A percentile compares a stretch with the other conserved stretches of the same genome.
Conservation (phyloP, 1,284 basidiomycete genomes). For the Moesziomyces parantarcticus region DNA sequence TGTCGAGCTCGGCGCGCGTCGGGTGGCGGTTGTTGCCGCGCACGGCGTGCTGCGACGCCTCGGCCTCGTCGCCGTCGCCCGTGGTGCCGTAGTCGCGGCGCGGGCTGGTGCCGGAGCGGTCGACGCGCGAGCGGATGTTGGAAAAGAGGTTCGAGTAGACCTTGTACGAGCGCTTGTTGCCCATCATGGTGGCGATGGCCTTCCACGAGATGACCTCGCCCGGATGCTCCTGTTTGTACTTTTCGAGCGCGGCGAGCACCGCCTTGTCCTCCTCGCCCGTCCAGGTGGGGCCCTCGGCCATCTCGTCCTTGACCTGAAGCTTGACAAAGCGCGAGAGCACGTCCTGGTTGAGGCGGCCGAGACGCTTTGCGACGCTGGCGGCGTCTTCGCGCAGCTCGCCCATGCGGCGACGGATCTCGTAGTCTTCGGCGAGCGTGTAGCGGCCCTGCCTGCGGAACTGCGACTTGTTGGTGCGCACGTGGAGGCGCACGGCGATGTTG, state of each 20-base stretch:
- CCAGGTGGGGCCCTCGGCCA: conserved; percentile 34
- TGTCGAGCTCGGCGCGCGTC: conserved; percentile 41
- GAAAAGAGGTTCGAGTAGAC: conserved; percentile 46
- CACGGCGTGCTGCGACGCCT: conserved; percentile 30
- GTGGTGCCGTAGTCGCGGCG: conserved; percentile 29
- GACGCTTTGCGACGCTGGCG: conserved; percentile 42
- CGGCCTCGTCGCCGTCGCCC: conserved; percentile 11
- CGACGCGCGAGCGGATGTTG: conserved; percentile 40
- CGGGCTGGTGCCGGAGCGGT: conserved; percentile 24
- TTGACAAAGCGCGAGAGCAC: conserved; percentile 41
- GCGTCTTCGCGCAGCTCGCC: conserved; percentile 28
- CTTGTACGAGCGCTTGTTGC: conserved; percentile 52
- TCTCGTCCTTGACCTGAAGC: conserved; percentile 40
- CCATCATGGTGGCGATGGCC: conserved; percentile 41
- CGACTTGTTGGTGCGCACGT: conserved; percentile 45
- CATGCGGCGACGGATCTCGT: conserved; percentile 34
- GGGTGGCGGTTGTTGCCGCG: conserved; percentile 30
- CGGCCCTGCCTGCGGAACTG: conserved; percentile 42
- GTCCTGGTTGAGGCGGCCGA: conserved; percentile 48
- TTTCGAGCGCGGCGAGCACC: conserved; percentile 37
- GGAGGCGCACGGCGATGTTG: conserved; percentile 47
- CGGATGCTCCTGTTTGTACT: conserved; percentile 45
- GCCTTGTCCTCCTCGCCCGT: conserved; percentile 47
- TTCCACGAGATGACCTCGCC: conserved; percentile 47
- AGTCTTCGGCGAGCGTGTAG: conserved; percentile 44